These are phyloP conservation scores for Nemania diffusa DNA, from an alignment of 2,329 filamentous ascomycete species.

Conservation along the genomic window DNA sequence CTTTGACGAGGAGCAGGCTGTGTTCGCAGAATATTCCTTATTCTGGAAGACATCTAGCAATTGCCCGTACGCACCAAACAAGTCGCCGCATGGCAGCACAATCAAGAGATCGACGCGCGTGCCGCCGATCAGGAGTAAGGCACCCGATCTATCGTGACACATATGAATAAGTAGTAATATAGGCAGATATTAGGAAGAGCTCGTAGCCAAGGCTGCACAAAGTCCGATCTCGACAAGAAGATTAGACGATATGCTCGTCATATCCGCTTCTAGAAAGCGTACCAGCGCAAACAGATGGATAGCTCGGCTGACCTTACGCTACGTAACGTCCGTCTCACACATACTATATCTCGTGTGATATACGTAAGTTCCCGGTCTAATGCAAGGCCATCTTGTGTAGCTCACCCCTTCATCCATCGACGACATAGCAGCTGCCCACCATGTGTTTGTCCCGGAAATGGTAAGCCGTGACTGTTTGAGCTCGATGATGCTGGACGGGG, in stretches of 20 bases:
- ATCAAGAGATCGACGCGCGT: slow-evolving; percentile 5
- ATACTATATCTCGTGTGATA: slow-evolving; percentile 18
- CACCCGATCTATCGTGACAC: neutral
- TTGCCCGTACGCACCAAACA: neutral
- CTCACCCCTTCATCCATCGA: neutral
- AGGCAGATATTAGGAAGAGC: neutral
- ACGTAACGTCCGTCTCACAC: neutral
- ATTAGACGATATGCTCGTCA: slow-evolving; percentile 8
- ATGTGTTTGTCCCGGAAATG: slow-evolving; percentile 14
- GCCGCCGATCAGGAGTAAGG: slow-evolving; percentile 1
- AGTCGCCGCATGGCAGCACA: neutral
- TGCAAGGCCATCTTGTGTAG: slow-evolving; percentile 10
- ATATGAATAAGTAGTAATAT: neutral
- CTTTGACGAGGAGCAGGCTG: neutral
- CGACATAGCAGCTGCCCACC: neutral
- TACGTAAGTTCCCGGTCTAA: slow-evolving; percentile 22
- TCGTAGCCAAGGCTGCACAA: neutral
- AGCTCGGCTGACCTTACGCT: neutral
- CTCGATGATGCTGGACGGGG: neutral
- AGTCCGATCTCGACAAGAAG: neutral
- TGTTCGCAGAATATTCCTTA: neutral
- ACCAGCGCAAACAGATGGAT: neutral
- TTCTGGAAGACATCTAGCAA: neutral
- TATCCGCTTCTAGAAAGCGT: neutral
- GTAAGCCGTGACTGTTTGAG: slow-evolving; percentile 3